These are phyloP conservation scores for Aspergillus alliaceus DNA, from an alignment of 2,329 filamentous ascomycete genomes.

Conservation along the genomic window DNA sequence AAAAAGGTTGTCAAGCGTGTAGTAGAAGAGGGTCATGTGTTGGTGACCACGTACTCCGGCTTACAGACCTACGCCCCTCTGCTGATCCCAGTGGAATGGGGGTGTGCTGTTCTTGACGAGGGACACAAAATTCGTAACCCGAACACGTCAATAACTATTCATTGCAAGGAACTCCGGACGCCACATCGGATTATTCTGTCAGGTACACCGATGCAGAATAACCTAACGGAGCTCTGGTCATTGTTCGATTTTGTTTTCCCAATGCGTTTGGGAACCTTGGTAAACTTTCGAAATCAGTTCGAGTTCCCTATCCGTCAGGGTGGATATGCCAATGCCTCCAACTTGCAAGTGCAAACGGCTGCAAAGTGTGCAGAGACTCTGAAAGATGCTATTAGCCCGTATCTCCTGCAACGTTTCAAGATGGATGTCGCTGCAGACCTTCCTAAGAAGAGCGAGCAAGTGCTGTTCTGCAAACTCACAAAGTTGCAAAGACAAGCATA, in stretches of 20 bases:
- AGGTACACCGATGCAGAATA: constrained; percentile 97
- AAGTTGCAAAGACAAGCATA: constrained; percentile 77
- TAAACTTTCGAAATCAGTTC: constrained; percentile 87
- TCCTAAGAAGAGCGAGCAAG: constrained; percentile 93
- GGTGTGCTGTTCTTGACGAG: constrained; percentile 91
- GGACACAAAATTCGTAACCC: constrained; percentile 98
- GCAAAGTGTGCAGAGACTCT: constrained; percentile 91
- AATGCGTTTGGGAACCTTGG: constrained; percentile 87
- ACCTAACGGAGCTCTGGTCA: constrained; percentile 91
- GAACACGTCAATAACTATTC: constrained; percentile 89
- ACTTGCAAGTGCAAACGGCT: constrained; percentile 90
- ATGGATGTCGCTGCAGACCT: constrained; percentile 90
- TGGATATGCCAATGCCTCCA: constrained; percentile 92
- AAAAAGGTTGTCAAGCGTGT: constrained; percentile 81
- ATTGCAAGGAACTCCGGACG: constrained; percentile 90
- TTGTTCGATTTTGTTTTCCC: constrained; percentile 97
- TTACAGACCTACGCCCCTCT: constrained; percentile 88
- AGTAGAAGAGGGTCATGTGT: constrained; percentile 79
- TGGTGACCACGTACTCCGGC: constrained; percentile 94
- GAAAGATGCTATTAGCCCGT: constrained; percentile 91
- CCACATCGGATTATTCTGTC: constrained; percentile 90
- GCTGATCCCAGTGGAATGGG: constrained; percentile 82
- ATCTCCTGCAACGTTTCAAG: constrained; percentile 88
- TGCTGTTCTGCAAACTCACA: constrained; percentile 92
- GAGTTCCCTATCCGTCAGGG: constrained; percentile 92